A percentile compares a stretch with the other conserved stretches of the same genome.
phyloP scores from a whole-genome alignment of 2,329 filamentous ascomycete species.

The Aaosphaeria pasadenensis region DNA sequence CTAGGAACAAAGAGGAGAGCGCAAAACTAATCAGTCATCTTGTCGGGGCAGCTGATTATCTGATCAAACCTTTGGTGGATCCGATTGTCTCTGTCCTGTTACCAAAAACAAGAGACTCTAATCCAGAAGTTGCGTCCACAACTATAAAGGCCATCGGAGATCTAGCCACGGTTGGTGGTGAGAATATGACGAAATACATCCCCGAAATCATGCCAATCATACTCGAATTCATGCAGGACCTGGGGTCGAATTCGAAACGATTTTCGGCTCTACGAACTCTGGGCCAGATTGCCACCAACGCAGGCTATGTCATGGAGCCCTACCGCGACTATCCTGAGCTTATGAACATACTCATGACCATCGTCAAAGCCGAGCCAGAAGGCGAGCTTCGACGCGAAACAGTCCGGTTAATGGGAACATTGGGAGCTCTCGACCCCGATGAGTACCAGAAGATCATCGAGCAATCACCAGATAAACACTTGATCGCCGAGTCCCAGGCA shows the following conservation, averaged over 20 bases:
- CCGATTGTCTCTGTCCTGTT: slow-evolving; percentile 94
- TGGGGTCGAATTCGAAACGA: slow-evolving; percentile 84
- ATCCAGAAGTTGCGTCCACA: slow-evolving; percentile 85
- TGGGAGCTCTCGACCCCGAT: slow-evolving; percentile 93
- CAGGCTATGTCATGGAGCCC: slow-evolving; percentile 94
- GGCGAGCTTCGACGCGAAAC: slow-evolving; percentile 86
- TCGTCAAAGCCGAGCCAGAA: slow-evolving; percentile 89
- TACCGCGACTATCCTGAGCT: slow-evolving; percentile 94
- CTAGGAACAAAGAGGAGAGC: slow-evolving; percentile 94
- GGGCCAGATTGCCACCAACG: slow-evolving; percentile 90
- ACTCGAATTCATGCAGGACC: slow-evolving; percentile 88
- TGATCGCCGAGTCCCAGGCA: slow-evolving; percentile 61
- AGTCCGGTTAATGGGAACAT: slow-evolving; percentile 92
- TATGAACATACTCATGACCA: slow-evolving; percentile 86
- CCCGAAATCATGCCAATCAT: slow-evolving; percentile 92
- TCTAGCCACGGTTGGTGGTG: slow-evolving; percentile 86
- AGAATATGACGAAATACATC: slow-evolving; percentile 91
- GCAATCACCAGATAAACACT: slow-evolving; percentile 76
- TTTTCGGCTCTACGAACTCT: slow-evolving; percentile 88
- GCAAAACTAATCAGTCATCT: slow-evolving; percentile 89
- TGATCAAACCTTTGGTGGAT: slow-evolving; percentile 96
- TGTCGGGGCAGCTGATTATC: slow-evolving; percentile 84
- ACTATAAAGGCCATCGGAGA: slow-evolving; percentile 96
- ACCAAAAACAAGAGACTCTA: slow-evolving; percentile 83
- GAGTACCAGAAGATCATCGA: slow-evolving; percentile 95